Evolutionary conservation across 108 stramenopile species (phyloP).

Genomic region (Phaeodactylum tricornutum): DNA sequence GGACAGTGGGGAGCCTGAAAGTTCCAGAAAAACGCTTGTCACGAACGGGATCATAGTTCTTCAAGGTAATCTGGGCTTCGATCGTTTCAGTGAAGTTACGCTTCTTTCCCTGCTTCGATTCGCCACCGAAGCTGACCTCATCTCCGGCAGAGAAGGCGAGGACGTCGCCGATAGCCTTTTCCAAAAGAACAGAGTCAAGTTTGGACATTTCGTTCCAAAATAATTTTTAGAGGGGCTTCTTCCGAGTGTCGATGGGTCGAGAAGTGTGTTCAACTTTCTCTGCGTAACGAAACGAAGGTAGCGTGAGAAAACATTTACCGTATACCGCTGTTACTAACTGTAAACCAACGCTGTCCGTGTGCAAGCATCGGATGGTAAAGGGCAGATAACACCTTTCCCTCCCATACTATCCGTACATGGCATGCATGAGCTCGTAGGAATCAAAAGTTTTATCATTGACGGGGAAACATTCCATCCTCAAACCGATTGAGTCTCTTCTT

Average conservation of each 20-base stretch:
- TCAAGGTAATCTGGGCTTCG: conserved; percentile 95
- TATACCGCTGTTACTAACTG: too few relatives aligned
- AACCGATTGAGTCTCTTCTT: too few relatives aligned
- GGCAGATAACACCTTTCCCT: too few relatives aligned
- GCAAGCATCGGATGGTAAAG: too few relatives aligned
- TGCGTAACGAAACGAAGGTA: too few relatives aligned
- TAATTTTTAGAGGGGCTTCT: conserved; percentile 11
- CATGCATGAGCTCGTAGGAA: too few relatives aligned
- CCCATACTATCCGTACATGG: too few relatives aligned
- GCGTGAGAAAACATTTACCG: too few relatives aligned
- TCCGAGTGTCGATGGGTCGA: conserved; percentile 55
- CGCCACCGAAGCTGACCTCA: conserved; percentile 28
- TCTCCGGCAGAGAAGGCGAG: conserved; percentile 39
- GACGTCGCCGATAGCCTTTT: conserved; percentile 47
- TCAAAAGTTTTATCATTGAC: too few relatives aligned
- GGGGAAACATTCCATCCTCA: too few relatives aligned
- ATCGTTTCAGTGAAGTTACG: conserved; percentile 98
- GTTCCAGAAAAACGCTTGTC: conserved; percentile 99
- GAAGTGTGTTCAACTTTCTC: too few relatives aligned
- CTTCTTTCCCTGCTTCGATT: conserved; percentile 92
- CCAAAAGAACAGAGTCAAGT: conserved; percentile 77
- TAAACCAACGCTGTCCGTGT: too few relatives aligned
- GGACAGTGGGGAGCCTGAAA: conserved; percentile 93
- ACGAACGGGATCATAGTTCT: conserved; percentile 99
- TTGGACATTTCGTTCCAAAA: conserved; percentile 60